Evolutionary conservation across 305 asterid genomes (phyloP).

Genomic region (Stenogyne calaminthoides): DNA sequence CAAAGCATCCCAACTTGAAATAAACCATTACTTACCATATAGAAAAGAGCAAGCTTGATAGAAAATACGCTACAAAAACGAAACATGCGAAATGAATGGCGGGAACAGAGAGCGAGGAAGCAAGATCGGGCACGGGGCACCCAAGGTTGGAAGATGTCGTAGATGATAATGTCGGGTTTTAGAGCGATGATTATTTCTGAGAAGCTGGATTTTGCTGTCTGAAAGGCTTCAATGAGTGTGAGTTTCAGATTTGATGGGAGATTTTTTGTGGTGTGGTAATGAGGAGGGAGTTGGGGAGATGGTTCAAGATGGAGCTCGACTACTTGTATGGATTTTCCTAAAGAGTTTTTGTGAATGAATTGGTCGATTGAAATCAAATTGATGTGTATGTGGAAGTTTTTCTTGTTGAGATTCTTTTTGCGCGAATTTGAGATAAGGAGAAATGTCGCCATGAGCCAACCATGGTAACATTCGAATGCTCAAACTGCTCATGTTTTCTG

Average conservation of each 20-base stretch:
- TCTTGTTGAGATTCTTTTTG: conserved; percentile 27
- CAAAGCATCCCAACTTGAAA: too few species aligned
- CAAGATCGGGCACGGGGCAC: conserved; percentile 21
- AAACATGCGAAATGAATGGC: conserved; percentile 26
- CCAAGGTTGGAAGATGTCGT: conserved; percentile 35
- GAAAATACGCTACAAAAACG: too few species aligned
- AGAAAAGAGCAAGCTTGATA: too few species aligned
- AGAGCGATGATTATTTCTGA: neutral
- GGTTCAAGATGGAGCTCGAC: conserved; percentile 32
- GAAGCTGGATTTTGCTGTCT: neutral
- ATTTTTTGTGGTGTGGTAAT: conserved; percentile 4
- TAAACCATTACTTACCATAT: too few species aligned
- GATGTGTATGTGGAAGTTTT: conserved; percentile 32
- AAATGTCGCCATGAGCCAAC: conserved; percentile 19
- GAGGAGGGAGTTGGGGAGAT: neutral
- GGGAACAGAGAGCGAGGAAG: conserved; percentile 28
- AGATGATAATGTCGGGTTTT: conserved; percentile 28
- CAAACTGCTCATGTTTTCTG: neutral
- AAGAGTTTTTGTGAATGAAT: neutral
- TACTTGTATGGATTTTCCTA: conserved; percentile 10
- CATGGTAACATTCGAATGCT: conserved; percentile 18
- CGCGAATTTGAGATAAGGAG: conserved; percentile 36
- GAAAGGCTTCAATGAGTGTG: neutral
- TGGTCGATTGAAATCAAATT: conserved; percentile 27
- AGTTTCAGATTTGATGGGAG: neutral